Base-by-base conservation (phyloP, 208 protist species). In the Blechomonas ayalai region DNA sequence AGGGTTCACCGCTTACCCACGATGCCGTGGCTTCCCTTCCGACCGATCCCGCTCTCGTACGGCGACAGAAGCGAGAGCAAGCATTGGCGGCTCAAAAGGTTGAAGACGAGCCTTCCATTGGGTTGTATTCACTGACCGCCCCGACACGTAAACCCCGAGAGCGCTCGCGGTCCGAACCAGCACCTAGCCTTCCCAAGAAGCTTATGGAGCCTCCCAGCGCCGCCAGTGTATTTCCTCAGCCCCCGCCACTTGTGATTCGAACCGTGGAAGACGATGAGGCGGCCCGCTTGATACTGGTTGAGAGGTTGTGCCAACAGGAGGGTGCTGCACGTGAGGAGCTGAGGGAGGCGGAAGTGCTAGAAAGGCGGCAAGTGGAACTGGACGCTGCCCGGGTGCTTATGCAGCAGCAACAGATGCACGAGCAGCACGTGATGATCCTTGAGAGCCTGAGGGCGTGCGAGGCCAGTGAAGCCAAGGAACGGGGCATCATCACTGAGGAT, bases 201-300 rank as follows among this genome's bases (percentile, higher is more conserved):
- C 50, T 71, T 15, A n/a, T 74, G 27, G 54, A 68, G 19, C 58
- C 60, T 7, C 44, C 48, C 40, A 39, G 59, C 27, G 38, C 56
- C 59, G 25, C 51, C 47, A 18, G 13, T 50, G 26, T 59, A 10
- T 73, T 82, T 57, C 45, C 64, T 2, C 41, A 43, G 9, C 73
- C 75, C 0, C 65, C 79, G 12, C 74, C 73, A 42, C 57, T 89
- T 29, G 48, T 52, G 28, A 59, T 89, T 44, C 74, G 73, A 43
- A 89, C 80, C 3, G 38, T 89, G 10, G 80, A 89, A n/a, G 71
- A 84, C 39, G 70, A 80, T 10, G 66, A 79, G 25, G 34, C 49
- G 2, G 52, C 35, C 25, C n/a, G n/a, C n/a, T n/a, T n/a, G n/a
- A n/a, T n/a, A n/a, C n/a, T n/a, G n/a, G n/a, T n/a, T n/a, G n/a